A percentile compares a stretch with the other conserved stretches of the same genome.
These are phyloP conservation scores for Aschersonia sp. DNA, from an alignment of 2,329 filamentous ascomycete species.

Conservation along the genomic window DNA sequence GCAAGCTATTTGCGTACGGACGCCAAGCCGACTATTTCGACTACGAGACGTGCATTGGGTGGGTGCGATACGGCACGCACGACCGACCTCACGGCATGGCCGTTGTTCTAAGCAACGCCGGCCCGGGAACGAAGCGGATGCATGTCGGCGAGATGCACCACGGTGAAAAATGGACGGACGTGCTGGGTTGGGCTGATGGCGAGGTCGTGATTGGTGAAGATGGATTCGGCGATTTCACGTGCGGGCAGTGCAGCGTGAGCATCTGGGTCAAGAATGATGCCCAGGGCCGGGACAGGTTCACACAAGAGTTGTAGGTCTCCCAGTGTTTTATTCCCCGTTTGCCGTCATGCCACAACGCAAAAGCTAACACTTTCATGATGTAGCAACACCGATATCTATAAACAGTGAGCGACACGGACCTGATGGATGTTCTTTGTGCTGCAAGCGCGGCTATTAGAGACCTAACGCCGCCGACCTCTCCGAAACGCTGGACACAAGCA, in stretches of 20 bases:
- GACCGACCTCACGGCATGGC: slow-evolving; percentile 35
- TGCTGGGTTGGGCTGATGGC: slow-evolving; percentile 38
- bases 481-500: too few relatives aligned
- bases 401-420: background rate
- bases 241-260: slow-evolving; percentile 36
- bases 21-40: slow-evolving; percentile 50
- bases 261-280: slow-evolving; percentile 45
- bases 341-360: background rate
- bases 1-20: slow-evolving; percentile 54
- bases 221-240: slow-evolving; percentile 45
- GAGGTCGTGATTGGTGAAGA: slow-evolving; percentile 44
- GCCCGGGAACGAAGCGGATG: slow-evolving; percentile 41
- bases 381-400: background rate
- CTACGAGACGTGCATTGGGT: slow-evolving; percentile 46
- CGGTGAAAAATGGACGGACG: slow-evolving; percentile 49
- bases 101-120: slow-evolving; percentile 40
- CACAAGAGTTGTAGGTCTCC: slow-evolving; percentile 21
- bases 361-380: background rate
- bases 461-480: too few relatives aligned
- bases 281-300: slow-evolving; percentile 29
- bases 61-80: slow-evolving; percentile 33
- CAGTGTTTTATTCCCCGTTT: background rate
- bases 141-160: slow-evolving; percentile 37
- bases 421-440: background rate
- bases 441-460: background rate